Percentiles rank a stretch among this genome's conserved stretches.
phyloP scores from a whole-genome alignment of 2,329 filamentous ascomycete genomes.

The Ilyonectria mors-panacis region DNA sequence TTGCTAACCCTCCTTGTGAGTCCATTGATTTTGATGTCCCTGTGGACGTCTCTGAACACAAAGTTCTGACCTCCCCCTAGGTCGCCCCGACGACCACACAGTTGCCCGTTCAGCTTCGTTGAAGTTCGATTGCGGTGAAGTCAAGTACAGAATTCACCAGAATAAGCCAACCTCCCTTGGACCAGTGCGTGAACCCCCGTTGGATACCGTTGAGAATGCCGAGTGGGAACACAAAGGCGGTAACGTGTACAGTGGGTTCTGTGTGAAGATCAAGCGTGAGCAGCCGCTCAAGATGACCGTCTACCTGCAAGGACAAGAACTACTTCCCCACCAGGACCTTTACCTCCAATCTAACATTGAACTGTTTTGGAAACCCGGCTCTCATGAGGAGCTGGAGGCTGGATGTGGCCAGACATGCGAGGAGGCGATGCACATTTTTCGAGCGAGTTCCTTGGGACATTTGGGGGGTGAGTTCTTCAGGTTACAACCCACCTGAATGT shows the following conservation, averaged over 20 bases:
- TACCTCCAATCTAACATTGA: background rate
- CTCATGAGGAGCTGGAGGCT: background rate
- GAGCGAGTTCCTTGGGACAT: background rate
- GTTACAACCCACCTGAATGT: background rate
- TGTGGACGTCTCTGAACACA: background rate
- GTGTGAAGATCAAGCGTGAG: background rate
- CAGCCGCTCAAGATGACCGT: background rate
- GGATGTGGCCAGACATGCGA: background rate
- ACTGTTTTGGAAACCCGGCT: background rate
- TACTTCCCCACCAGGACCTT: background rate
- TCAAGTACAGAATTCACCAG: background rate
- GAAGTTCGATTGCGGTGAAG: background rate
- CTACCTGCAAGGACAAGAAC: background rate
- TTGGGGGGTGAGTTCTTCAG: background rate
- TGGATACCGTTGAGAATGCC: background rate
- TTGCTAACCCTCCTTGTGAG: background rate
- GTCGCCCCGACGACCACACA: background rate
- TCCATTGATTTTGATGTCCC: background rate
- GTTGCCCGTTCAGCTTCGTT: background rate
- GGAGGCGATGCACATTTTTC: background rate
- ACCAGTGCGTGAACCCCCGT: background rate
- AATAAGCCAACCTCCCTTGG: background rate
- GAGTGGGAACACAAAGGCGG: background rate
- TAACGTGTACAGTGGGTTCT: background rate
- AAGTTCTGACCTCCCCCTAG: background rate